Base-by-base conservation (phyloP, 2,329 filamentous ascomycete genomes). In the Aspergillus fijiensis region DNA sequence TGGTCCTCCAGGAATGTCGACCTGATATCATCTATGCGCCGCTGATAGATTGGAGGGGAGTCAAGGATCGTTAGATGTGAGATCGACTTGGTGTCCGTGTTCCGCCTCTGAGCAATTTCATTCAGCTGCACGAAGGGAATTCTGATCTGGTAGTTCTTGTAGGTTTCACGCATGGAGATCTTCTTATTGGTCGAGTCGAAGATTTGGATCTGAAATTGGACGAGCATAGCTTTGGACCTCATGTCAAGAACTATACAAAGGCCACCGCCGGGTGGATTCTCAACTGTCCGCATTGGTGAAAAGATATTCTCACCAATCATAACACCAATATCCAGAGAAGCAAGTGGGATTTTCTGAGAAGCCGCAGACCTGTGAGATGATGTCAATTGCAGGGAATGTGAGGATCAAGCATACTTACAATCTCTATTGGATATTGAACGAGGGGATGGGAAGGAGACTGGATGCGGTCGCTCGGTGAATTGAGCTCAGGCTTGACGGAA, bases 251-350 rank as follows among this genome's bases (percentile, higher is more conserved):
- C 69, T 50, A 83, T 58, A 16, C 69, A 68, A 3, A 80, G 64
- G 2, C 64, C 51, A 4, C 66, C 65, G 5, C 61, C 47, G 3
- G 47, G 52, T 5, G 60, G 63, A 4, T 71, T 57, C 14, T 66
- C 62, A 6, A 80, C 67, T 1, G 78, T 81, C 55, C 82, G 82
- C 81, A 90, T 84, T 9, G 80, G 73, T 70, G 87, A 83, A 81
- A 92, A 86, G 0, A 79, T 77, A 2, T 75, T 77, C 4, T 84
- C 80, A 1, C 80, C 74, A 1, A 82, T 66, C 75, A 86, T 80
- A 47, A 86, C 78, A 0, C 90, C 89, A 65, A 92, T 89, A 19
- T 86, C 81, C 1, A 92, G 68, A 0, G 75, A 77, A 1, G 70
- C 66, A 2, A 83, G 77, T 1, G 72, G 67, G 1, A 87, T 63